Evolutionary conservation across 1,284 basidiomycete genomes (phyloP), one percentile per base, ranked within the genome.

Genomic region (Ustilago nuda): DNA sequence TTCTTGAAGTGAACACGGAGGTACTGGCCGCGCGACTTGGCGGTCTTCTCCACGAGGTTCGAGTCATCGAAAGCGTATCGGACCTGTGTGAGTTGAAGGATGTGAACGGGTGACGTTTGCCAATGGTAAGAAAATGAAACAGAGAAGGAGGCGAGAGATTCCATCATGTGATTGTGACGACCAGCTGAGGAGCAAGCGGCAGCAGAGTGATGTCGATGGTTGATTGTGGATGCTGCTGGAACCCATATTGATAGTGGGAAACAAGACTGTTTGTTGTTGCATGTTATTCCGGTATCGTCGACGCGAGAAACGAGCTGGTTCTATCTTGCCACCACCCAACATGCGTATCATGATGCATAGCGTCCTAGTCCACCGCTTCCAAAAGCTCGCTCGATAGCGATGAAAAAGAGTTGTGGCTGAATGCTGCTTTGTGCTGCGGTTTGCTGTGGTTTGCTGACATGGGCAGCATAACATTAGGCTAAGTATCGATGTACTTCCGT

Each of bases 1-100:
- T 99, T 99, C 93, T 99, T 99, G 92, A 98, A 99, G 90, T 99
- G 97, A 70, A 96, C 97, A 84, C 95, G 93, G 86, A 98, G 91
- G 90, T 98, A 97, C 89, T 95, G 93, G 85, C 95, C 95, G 86
- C 93, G 92, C 76, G 95, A 93, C 68, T 76, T 73, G 62, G 83
- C 77, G 61, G 82, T 84, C 83, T 84, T 84, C 81, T 85, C 84
- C 63, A 72, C 67, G 43, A 85, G 72, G 59, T 82, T 84, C 61
- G 82, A 79, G 78, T 84, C 82, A 74, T 85, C 84, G 71, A 82
- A 85, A 58, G 84, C 82, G 84, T 85, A 85, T 66, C 84, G 82
- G 73, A 81, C 76, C 82, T 83, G 71, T 56, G n/a, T 7, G 15
- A 52, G 53, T 33, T 33, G 55, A 17, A 30, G 35, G 33, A 53